phyloP scores from a whole-genome alignment of 2,329 filamentous ascomycete species.

The Curvularia eragrostidis region DNA sequence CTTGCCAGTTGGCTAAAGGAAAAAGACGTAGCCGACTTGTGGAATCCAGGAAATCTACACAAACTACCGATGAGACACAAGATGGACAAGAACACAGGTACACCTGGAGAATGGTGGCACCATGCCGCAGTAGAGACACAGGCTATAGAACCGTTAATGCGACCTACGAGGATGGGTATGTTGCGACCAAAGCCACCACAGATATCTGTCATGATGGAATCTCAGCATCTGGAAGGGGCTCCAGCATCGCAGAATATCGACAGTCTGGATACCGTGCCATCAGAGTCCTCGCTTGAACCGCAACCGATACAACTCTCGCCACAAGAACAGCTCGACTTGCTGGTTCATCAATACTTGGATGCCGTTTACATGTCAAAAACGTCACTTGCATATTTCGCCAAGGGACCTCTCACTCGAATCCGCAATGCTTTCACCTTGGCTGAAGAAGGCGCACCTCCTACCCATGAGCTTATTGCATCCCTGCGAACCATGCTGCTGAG shows the following conservation, averaged over 20 bases:
- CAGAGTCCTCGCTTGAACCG: constrained; percentile 15
- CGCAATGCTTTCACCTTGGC: constrained; percentile 72
- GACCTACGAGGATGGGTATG: constrained; percentile 42
- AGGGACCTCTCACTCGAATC: constrained; percentile 78
- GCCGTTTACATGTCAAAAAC: constrained; percentile 64
- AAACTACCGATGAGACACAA: constrained; percentile 67
- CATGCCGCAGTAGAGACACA: constrained; percentile 33
- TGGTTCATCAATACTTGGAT: constrained; percentile 51
- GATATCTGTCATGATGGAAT: constrained; percentile 13
- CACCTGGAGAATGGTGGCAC: constrained; percentile 42
- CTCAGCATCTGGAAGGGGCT: constrained; percentile 2
- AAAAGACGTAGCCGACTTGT: constrained; percentile 55
- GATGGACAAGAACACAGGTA: background rate
- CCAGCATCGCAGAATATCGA: constrained; percentile 8
- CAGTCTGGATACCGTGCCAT: background rate
- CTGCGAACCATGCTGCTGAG: constrained; percentile 72
- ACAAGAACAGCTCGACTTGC: constrained; percentile 60
- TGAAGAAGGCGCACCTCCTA: constrained; percentile 65
- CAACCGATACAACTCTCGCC: constrained; percentile 24
- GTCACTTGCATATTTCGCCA: constrained; percentile 82
- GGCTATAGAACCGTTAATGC: constrained; percentile 23
- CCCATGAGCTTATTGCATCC: constrained; percentile 70
- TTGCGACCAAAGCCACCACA: constrained; percentile 26
- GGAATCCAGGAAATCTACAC: constrained; percentile 37
- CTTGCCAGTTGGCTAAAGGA: constrained; percentile 71